phyloP scores from a whole-genome alignment of 2,329 filamentous ascomycete species.

The Curvularia spicifera region DNA sequence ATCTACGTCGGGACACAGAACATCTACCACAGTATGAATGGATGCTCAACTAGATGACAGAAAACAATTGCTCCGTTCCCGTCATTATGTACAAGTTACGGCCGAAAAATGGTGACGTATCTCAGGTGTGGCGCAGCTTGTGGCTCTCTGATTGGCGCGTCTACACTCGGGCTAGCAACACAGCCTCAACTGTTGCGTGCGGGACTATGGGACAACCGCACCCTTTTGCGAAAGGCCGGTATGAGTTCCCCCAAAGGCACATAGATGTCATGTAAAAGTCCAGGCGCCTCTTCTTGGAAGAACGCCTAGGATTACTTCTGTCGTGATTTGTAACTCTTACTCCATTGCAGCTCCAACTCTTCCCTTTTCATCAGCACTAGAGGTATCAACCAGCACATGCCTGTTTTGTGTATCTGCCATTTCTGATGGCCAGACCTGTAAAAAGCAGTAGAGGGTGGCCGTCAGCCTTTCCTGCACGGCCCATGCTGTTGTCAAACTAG shows the following conservation, averaged over 20 bases:
- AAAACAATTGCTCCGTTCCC: not conserved
- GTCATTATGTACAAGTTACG: slow-evolving; percentile 2
- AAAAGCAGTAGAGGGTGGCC: not conserved
- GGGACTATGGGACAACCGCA: not conserved
- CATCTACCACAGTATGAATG: too few species aligned
- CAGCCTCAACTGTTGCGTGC: not conserved
- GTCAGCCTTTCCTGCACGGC: not conserved
- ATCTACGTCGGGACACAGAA: too few species aligned
- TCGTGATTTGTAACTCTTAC: not conserved
- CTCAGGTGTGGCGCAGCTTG: slow-evolving; percentile 4
- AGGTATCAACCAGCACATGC: not conserved
- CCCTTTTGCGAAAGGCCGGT: not conserved
- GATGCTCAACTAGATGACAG: not conserved
- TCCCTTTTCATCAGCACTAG: not conserved
- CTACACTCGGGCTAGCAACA: not conserved
- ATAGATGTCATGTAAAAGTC: not conserved
- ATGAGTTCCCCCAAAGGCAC: not conserved
- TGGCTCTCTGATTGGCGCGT: slow-evolving; percentile 7
- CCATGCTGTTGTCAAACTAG: not conserved
- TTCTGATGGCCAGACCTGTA: not conserved
- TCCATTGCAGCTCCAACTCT: not conserved
- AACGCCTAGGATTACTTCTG: not conserved
- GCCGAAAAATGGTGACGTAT: slow-evolving; percentile 13
- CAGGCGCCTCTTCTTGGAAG: not conserved
- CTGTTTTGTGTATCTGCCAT: too few species aligned